Evolutionary conservation across 2,329 filamentous ascomycete genomes (phyloP).

Genomic region (Aspergillus transmontanensis): DNA sequence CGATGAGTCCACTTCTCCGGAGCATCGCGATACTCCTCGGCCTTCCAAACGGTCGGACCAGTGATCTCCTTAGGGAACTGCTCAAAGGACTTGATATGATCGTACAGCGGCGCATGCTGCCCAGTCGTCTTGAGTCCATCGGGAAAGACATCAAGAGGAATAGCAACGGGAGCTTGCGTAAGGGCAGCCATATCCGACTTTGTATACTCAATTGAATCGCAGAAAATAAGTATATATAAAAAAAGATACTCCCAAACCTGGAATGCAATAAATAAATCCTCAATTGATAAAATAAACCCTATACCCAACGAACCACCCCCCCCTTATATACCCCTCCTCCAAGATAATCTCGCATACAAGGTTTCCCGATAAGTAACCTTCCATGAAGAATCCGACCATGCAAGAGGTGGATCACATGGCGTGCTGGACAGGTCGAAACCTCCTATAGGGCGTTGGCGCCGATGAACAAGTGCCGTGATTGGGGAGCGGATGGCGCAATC

Average conservation of each 20-base stretch:
- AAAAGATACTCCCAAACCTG: conserved; percentile 13
- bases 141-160: conserved; percentile 57
- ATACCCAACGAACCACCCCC: neutral
- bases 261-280: conserved; percentile 31
- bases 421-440: conserved; percentile 23
- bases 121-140: conserved; percentile 70
- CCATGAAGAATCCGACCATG: conserved; percentile 14
- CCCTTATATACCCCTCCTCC: neutral
- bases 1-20: conserved; percentile 73
- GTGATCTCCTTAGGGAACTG: conserved; percentile 71
- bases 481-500: conserved; percentile 33
- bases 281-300: neutral
- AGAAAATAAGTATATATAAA: neutral
- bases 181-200: conserved; percentile 32
- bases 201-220: neutral
- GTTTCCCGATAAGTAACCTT: neutral
- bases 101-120: conserved; percentile 70
- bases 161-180: conserved; percentile 41
- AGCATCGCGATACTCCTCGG: conserved; percentile 63
- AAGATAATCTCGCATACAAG: neutral
- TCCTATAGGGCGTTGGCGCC: conserved; percentile 19
- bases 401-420: conserved; percentile 33
- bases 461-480: conserved; percentile 9
- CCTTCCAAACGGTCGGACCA: conserved; percentile 73
- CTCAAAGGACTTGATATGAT: conserved; percentile 66